Percentiles rank a stretch among this genome's conserved stretches.
These are phyloP conservation scores for Moringa oleifera DNA, from an alignment of 345 rosid species.

Conservation along the genomic window DNA sequence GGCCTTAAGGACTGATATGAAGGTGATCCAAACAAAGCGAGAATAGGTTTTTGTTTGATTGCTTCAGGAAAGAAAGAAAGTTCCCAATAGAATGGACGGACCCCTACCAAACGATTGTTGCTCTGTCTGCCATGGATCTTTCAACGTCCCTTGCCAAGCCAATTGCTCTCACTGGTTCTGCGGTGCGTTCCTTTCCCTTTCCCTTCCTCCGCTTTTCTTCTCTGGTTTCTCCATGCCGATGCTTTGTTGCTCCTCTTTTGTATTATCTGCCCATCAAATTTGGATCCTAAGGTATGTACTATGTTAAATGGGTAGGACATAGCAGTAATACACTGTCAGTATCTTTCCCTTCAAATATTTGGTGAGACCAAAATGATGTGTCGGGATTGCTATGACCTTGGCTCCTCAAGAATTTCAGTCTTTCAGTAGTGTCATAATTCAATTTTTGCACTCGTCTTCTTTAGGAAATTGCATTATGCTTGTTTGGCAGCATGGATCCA, in stretches of 20 bases:
- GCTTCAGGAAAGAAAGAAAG: not conserved
- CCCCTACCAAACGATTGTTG: slow-evolving; percentile 72
- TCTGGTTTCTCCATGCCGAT: not conserved
- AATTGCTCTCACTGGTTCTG: slow-evolving; percentile 99
- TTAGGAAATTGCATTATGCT: slow-evolving; percentile 80
- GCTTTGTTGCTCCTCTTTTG: no score
- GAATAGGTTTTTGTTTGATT: no score
- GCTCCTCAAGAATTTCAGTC: not conserved
- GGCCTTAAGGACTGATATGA: no score
- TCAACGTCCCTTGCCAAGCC: slow-evolving; percentile 77
- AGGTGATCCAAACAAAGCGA: not conserved
- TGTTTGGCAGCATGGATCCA: slow-evolving; percentile 76
- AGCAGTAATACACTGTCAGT: not conserved
- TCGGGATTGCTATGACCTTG: not conserved
- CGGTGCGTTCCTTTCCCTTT: slow-evolving; percentile 31
- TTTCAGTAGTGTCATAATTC: slow-evolving; percentile 4
- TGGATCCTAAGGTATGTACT: not conserved
- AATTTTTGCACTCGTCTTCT: slow-evolving; percentile 1
- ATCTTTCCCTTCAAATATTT: not conserved
- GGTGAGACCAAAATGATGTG: not conserved
- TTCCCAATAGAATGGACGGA: slow-evolving; percentile 39
- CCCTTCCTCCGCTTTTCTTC: not conserved
- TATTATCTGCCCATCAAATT: not conserved
- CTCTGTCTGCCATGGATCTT: slow-evolving; percentile 68
- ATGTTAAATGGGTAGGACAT: not conserved